Evolutionary conservation across 2,329 filamentous ascomycete genomes (phyloP).

Genomic region (Pseudogymnoascus sp.): DNA sequence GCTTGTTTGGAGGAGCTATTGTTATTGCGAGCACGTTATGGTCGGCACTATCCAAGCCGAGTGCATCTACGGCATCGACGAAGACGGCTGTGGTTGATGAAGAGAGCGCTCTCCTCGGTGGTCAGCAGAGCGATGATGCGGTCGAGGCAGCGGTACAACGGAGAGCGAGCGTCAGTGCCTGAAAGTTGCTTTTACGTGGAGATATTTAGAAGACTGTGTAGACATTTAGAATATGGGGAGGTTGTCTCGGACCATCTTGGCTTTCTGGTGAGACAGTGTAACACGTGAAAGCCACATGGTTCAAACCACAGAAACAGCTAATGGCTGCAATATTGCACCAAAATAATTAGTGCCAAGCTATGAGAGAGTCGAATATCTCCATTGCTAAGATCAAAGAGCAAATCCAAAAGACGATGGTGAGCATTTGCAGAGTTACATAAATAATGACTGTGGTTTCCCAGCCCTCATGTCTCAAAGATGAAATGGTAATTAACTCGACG

Average conservation of each 20-base stretch:
- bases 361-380: no score
- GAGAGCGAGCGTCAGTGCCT: constrained; percentile 18
- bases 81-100: constrained; percentile 20
- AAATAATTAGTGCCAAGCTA: no score
- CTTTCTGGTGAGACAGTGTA: no score
- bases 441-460: neutral
- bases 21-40: constrained; percentile 27
- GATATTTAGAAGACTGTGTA: neutral
- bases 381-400: neutral
- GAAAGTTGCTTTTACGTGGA: neutral
- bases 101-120: constrained; percentile 24
- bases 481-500: neutral
- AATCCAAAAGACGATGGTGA: neutral
- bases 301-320: neutral
- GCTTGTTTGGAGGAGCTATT: constrained; percentile 24
- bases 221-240: neutral
- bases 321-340: neutral
- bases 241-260: neutral
- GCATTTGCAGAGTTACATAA: neutral
- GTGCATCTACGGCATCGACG: neutral
- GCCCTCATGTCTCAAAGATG: neutral
- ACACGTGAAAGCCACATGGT: no score
- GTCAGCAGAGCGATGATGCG: constrained; percentile 12
- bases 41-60: constrained; percentile 24
- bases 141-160: constrained; percentile 15